Base-by-base conservation (phyloP, 2,329 filamentous ascomycete genomes). In the Pseudopithomyces maydicus region DNA sequence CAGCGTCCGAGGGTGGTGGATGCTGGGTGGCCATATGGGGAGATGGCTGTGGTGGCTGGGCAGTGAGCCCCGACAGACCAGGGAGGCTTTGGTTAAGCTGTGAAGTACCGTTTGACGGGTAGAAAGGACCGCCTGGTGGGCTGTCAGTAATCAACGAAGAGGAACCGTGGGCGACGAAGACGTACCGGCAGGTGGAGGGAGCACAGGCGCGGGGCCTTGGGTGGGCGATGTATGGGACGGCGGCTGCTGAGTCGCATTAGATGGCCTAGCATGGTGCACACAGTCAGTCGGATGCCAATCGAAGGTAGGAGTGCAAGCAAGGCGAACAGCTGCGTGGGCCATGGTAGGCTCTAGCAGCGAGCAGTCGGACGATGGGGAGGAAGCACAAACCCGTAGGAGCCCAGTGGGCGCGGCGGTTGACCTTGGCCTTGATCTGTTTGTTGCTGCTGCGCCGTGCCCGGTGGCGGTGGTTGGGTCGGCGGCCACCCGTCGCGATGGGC, bases 391-490 rank as follows among this genome's bases (percentile, higher is more conserved):
- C 72, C 73, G 62, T 73, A 77, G 26, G 69, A 56, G 47, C 72
- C 73, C 39, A 76, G 61, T 22, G 74, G 64, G 36, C 74, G 72
- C 50, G 71, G 64, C 22, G 64, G 60, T 56, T 75, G 74, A 32
- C 64, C 66, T 59, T 72, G 73, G 36, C 48, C 61, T 57, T 74
- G 71, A 23, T 77, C 73, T 55, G 70, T 65, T 68, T 74, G 73
- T 68, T 74, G 73, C 52, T 76, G 78, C 48, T 81, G 77, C 6
- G 80, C 78, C 43, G 82, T 74, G 55, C 83, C 82, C 32, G 83
- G 77, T 54, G 71, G 70, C 45, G 77, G 70, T 53, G 79, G 75
- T 63, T 85, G 84, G 43, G 79, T 62, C 60, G 70, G 69, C 52
- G 72, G 73, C 75, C 75, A 77, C 59, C 71, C 74, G 62, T 77